Base-by-base conservation (phyloP, 495 filamentous ascomycete genomes). In the Glutinoglossum americanum region DNA sequence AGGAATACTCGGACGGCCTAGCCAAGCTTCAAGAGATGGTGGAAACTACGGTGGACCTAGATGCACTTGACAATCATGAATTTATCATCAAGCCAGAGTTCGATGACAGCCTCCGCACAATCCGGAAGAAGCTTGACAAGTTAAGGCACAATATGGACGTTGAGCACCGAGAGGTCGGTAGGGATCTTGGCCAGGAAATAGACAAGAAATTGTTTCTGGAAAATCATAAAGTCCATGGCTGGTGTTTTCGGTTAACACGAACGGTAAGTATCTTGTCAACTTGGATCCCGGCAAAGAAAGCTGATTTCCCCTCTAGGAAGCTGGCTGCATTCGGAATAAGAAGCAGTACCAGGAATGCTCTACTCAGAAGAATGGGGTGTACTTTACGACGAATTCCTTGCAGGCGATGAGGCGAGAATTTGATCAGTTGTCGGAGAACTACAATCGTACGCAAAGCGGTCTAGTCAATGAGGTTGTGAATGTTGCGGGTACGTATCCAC, bases 41-140 rank as follows among this genome's bases (percentile, higher is more conserved):
- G 13, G 92, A 99, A 69, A 95, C 92, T 1, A 97, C 92, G 0
- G 90, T 99, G 55, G 92, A 99, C 63, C 80, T 99, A 0, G 87
- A 93, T 56, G 92, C 92, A 7, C 76, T 97, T 44, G 90, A 97
- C 60, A 89, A 92, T 64, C 92, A 99, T 65, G 92, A 99, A 68
- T 99, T 89, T 68, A 89, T 93, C 63, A 97, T 99, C 74, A 99
- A 97, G 70, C 88, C 92, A 1, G 93, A 97, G 64, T 99, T 96
- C 60, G 93, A 96, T 62, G 92, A 97, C 30, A 76, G 82, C 54
- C 73, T 99, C 15, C 80, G 84, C 25, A 81, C 87, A 33, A 89
- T 99, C 64, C 80, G 87, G 10, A 94, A 85, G 69, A 87, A 85
- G 67, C 80, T 99, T 17, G 90, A 97, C 62, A 87, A 83, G 67